Conservation (phyloP, 179 eudicot species). For the Spinacia oleracea region DNA sequence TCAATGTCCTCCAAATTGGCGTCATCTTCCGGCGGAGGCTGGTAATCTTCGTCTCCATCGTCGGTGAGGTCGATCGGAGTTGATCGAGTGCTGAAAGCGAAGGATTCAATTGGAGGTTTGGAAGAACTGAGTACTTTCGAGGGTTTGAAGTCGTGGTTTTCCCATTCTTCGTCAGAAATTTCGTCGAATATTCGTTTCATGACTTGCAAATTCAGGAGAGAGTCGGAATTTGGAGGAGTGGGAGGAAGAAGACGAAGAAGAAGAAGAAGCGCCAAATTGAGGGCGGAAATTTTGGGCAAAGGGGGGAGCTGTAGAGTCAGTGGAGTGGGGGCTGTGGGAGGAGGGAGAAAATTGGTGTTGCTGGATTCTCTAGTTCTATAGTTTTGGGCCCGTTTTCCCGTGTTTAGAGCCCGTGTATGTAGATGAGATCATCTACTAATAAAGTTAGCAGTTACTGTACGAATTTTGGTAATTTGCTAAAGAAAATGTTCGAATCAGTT, state of each 20-base stretch:
- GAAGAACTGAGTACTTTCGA: slow-evolving; percentile 51
- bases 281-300: background rate
- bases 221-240: background rate
- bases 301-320: background rate
- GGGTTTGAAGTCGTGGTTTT: slow-evolving; percentile 60
- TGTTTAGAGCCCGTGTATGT: background rate
- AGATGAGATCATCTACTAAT: no score
- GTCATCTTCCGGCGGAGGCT: slow-evolving; percentile 4
- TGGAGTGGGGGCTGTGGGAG: background rate
- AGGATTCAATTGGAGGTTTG: slow-evolving; percentile 50
- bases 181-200: slow-evolving; percentile 68
- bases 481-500: no score
- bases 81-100: slow-evolving; percentile 36
- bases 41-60: slow-evolving; percentile 19
- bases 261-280: slow-evolving; percentile 29
- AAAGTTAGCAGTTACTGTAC: no score
- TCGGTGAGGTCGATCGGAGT: slow-evolving; percentile 42
- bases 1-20: slow-evolving; percentile 67
- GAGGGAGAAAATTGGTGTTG: background rate
- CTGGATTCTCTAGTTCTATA: background rate
- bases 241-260: slow-evolving; percentile 24
- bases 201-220: background rate
- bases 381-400: slow-evolving; percentile 18
- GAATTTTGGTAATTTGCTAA: no score
- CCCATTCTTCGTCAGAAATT: slow-evolving; percentile 88